Base-by-base conservation (phyloP, 495 filamentous ascomycete species). In the Beverwykella pulmonaria region DNA sequence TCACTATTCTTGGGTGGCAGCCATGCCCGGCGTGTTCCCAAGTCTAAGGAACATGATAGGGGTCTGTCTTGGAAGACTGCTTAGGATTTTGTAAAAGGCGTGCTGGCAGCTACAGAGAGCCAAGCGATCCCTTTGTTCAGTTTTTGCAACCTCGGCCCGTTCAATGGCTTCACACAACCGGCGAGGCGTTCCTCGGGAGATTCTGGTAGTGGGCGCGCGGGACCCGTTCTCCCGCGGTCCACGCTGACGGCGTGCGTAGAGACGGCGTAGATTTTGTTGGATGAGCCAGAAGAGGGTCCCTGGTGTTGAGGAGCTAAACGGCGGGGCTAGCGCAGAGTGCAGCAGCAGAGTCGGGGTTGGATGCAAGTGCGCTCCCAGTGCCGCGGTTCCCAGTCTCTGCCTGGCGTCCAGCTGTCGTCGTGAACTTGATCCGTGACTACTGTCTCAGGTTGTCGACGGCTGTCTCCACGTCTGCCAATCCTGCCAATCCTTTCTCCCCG, bases 241-340 rank as follows among this genome's bases (percentile, higher is more conserved):
- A 44, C 39, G 39, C 39, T 44, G 39, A 44, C 39, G 39, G 39
- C 39, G 17, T 44, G 39, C 32, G 39, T n/a, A 3, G 39, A 44
- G 39, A 44, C 2, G 22, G 50, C 50, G 25, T 29, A 9, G 50
- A 30, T 29, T 29, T 20, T 30, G 25, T 15, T n/a, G 2, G 25
- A 26, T 30, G 25, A 17, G 50, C 23, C 2, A 8, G 12, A 9
- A 20, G 48, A 9, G 8, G 20, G 14, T 10, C 25, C 25, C 23
- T 53, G 39, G 39, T 44, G 50, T 53, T 53, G 50, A 53, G 50
- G 15, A 32, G 20, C 50, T 53, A 53, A 52, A 19, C 4, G 50
- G 50, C 50, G 50, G 10, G 50, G 50, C 50, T 26, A 26, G 50
- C 30, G 10, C 50, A 26, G 26, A 1, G 25, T 17, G 26, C 50